Conservation (phyloP, 805 yeast genomes). For the Dipodascus albidus region DNA sequence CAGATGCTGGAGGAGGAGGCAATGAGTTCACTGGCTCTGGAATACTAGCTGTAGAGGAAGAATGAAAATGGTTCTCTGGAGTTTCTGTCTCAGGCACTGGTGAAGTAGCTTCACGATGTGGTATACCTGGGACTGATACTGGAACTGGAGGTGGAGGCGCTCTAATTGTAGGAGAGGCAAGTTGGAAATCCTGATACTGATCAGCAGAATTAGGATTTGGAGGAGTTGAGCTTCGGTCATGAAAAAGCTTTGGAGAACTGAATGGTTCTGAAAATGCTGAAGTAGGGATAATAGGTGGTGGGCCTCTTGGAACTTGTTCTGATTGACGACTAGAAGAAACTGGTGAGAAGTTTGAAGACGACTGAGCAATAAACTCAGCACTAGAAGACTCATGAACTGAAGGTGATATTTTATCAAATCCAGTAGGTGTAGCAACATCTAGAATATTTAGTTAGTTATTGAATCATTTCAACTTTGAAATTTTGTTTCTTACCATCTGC, state of each 20-base stretch:
- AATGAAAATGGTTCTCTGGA: neutral
- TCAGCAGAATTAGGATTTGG: neutral
- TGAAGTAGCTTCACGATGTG: neutral
- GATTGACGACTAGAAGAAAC: neutral
- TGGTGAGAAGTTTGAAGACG: neutral
- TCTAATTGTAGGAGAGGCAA: constrained; percentile 10
- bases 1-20: neutral
- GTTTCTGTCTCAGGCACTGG: neutral
- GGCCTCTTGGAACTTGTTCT: neutral
- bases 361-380: neutral
- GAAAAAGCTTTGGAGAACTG: neutral
- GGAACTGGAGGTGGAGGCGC: constrained; percentile 8
- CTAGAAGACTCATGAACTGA: neutral
- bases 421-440: neutral
- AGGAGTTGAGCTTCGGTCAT: neutral
- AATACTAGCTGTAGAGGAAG: neutral
- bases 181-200: neutral
- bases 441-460: neutral
- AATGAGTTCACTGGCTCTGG: neutral
- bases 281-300: constrained; percentile 1
- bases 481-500: neutral
- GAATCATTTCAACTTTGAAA: neutral
- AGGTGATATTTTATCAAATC: neutral
- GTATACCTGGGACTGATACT: neutral
- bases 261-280: constrained; percentile 10